Evolutionary conservation across 2,329 filamentous ascomycete species (phyloP).

Genomic region (Teratosphaeriaceae sp.): DNA sequence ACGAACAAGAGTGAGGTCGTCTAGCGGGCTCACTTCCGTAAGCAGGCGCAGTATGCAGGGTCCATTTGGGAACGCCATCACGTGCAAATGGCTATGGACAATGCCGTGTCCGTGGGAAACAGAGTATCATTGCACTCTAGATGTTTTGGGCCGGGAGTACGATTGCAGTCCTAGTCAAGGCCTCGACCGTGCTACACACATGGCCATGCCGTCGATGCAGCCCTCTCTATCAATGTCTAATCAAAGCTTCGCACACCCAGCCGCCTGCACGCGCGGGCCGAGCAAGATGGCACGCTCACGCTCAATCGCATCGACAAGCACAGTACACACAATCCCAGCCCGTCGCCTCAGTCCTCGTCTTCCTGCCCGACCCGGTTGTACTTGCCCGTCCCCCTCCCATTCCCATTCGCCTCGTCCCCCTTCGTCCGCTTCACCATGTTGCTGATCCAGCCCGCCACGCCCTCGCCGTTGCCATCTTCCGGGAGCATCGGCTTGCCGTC

Average conservation of each 20-base stretch:
- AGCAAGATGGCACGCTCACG: constrained; percentile 5
- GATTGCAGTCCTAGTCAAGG: not conserved
- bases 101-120: no score
- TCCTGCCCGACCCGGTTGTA: constrained; percentile 43
- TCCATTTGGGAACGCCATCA: not conserved
- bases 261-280: no score
- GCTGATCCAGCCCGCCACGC: constrained; percentile 63
- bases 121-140: no score
- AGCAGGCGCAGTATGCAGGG: not conserved
- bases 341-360: constrained; percentile 7
- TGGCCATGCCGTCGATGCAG: no score
- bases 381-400: constrained; percentile 38
- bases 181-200: no score
- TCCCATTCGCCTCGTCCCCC: constrained; percentile 32
- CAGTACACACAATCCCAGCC: not conserved
- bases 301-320: constrained; percentile 1
- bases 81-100: no score
- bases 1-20: not conserved
- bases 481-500: constrained; percentile 44
- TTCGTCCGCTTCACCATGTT: constrained; percentile 54
- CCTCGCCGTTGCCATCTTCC: constrained; percentile 39
- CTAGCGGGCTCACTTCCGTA: not conserved
- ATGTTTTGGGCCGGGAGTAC: no score
- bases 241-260: not conserved
- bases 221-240: no score